Percentiles rank a stretch among this genome's conserved stretches.
These are phyloP conservation scores for Picochlorum sp. DNA, from an alignment of 139 green algal genomes.

Conservation along the genomic window DNA sequence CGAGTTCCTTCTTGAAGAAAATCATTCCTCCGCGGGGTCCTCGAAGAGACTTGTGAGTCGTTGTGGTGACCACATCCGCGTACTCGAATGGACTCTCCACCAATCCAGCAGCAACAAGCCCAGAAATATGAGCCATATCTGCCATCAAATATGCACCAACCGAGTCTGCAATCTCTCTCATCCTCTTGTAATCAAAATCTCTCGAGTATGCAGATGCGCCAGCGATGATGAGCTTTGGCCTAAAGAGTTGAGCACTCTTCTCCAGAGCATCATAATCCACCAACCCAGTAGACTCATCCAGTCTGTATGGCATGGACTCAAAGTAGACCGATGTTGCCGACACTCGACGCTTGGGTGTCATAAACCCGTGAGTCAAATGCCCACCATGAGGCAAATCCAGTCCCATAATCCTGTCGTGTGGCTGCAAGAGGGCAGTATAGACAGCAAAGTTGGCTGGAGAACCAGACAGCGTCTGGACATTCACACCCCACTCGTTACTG, in stretches of 20 bases:
- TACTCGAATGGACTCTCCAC: constrained; percentile 87
- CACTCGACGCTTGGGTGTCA: constrained; percentile 98
- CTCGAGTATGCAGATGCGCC: constrained; percentile 90
- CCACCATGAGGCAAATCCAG: constrained; percentile 95
- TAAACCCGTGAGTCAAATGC: constrained; percentile 93
- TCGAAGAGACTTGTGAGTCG: constrained; percentile 95
- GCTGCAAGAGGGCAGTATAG: constrained; percentile 94
- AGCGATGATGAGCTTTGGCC: constrained; percentile 90
- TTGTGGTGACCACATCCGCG: constrained; percentile 95
- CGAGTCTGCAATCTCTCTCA: constrained; percentile 74
- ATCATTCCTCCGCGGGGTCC: constrained; percentile 90
- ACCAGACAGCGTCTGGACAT: constrained; percentile 93
- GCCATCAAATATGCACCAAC: constrained; percentile 71
- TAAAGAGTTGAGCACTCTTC: constrained; percentile 54
- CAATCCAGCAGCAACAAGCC: constrained; percentile 65
- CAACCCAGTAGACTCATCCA: constrained; percentile 87
- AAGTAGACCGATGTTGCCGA: constrained; percentile 96
- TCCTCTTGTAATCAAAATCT: constrained; percentile 90
- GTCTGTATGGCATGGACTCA: constrained; percentile 93
- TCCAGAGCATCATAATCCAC: constrained; percentile 94
- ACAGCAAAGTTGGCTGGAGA: constrained; percentile 97
- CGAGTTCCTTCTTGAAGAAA: constrained; percentile 94
- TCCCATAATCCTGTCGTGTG: constrained; percentile 97
- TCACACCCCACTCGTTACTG: constrained; percentile 88
- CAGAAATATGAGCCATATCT: constrained; percentile 98